Evolutionary conservation across 2,329 filamentous ascomycete species (phyloP), one percentile per base, ranked within the genome.

Genomic region (Dactylellina parvicollis): DNA sequence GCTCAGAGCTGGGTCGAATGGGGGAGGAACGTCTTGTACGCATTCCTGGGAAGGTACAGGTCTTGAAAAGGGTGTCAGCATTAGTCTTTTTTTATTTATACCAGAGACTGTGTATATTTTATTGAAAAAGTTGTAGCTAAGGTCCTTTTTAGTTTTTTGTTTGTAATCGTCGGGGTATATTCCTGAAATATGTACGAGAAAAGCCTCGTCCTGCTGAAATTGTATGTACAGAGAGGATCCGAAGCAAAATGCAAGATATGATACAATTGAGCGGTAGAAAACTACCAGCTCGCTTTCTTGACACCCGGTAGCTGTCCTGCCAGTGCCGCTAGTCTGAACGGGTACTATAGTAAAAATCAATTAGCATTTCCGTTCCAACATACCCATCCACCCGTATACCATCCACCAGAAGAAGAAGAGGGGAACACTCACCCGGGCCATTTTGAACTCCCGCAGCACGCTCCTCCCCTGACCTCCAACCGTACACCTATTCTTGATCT

Each of bases 251-350:
- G n/a, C 10, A 9, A 28, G 18, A 47, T 65, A 32, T 30, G 12
- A 55, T 60, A 50, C 36, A 65, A 16, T 20, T n/a, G n/a, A n/a
- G 7, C 10, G 24, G 20, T 16, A 4, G 5, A 32, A 50, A 52
- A 44, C 81, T 91, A 99, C 95, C 95, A 99, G 82, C 91, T 96
- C 54, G 95, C 95, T 85, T 96, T 96, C 86, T 89, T 92, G 62
- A 99, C 95, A 78, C 95, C 95, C 0, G 95, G 94, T 59, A 99
- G 80, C 74, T 92, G 88, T 55, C 95, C 95, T 30, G 86, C 89
- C 75, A 97, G 83, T 16, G 95, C 95, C 81, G 96, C 89, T 82
- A 95, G 84, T 80, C 95, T 88, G 84, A 99, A 99, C 83, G 94
- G 92, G 82, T 86, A 99, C 94, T 98, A 79, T 22, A 77, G 49